Base-by-base conservation (phyloP, 257 asterid genomes). In the Ocimum tenuiflorum region DNA sequence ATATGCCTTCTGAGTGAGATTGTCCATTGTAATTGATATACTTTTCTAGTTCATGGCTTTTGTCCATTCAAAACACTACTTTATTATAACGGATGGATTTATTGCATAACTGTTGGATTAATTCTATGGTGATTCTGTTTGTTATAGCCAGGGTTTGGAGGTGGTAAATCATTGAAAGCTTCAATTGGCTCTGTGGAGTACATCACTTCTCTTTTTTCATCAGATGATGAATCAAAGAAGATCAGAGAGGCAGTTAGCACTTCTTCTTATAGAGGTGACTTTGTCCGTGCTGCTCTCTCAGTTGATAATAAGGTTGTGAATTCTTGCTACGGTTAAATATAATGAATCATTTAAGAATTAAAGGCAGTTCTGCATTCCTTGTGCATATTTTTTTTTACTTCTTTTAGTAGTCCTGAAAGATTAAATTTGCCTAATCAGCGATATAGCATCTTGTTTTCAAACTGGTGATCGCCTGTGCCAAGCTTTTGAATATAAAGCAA, bases 111-210 rank as follows among this genome's bases (percentile, higher is more conserved):
- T 48, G 20, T 63, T 68, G 77, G 74, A 63, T 46, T 73, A 68
- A 73, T 65, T 62, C 49, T 49, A 33, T 27, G 12, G 46, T 66
- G 58, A 5, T 55, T 79, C 49, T 50, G 69, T 42, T 71, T 71
- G 65, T 65, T 77, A 68, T 82, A 94, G 99, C 84, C 97, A 80
- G 94, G 87, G 77, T 80, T 84, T 82, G 96, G 89, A 72, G 91
- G 77, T 35, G 94, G 88, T 69, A 77, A 81, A 75, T 87, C 86
- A 8, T 46, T 88, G 76, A 83, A 77, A 83, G 99, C 99, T 69
- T 88, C 91, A 53, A 86, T 94, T 27, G 99, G 99, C 59, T 94
- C 99, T 59, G 94, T 86, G 73, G 99, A 94, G 71, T 90, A 85
- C 81, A 85, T 94, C 75, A 75, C 89, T 51, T 90, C 99, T 67